Conservation (phyloP, 2,329 filamentous ascomycete genomes). For the Exophiala spinifera region DNA sequence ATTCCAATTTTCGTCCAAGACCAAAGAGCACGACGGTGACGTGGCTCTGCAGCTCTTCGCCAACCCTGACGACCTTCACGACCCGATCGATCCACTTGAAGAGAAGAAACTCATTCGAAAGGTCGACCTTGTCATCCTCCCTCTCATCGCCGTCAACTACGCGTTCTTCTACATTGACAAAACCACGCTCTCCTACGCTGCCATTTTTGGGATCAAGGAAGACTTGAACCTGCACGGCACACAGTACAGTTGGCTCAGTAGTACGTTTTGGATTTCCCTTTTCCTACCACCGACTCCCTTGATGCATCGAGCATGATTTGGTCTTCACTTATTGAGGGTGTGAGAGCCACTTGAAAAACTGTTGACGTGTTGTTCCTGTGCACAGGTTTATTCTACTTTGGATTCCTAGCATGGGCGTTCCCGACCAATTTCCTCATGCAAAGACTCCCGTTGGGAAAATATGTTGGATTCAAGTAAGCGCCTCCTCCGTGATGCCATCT, state of each 20-base stretch:
- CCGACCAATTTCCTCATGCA: conserved; percentile 66
- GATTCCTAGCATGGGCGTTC: conserved; percentile 59
- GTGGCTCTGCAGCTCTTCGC: conserved; percentile 52
- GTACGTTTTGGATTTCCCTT: conserved; percentile 47
- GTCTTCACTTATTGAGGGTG: conserved; percentile 28
- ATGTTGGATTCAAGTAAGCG: conserved; percentile 50
- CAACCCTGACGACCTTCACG: conserved; percentile 47
- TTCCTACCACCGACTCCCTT: conserved; percentile 48
- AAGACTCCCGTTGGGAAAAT: conserved; percentile 63
- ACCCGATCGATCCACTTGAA: conserved; percentile 46
- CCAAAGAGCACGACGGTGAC: conserved; percentile 41
- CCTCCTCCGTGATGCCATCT: conserved; percentile 41
- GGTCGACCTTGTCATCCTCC: conserved; percentile 60
- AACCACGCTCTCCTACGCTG: conserved; percentile 50
- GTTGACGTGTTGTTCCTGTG: not conserved
- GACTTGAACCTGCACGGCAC: conserved; percentile 50
- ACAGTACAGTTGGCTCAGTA: conserved; percentile 45
- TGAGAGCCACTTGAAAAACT: too few species aligned
- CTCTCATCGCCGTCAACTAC: conserved; percentile 54
- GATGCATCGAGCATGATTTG: conserved; percentile 23
- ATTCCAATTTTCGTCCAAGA: conserved; percentile 24
- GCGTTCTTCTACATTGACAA: conserved; percentile 51
- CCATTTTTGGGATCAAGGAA: conserved; percentile 61
- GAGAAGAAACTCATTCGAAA: conserved; percentile 51
- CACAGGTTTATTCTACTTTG: conserved; percentile 44